Evolutionary conservation across 768 basidiomycete species (phyloP), one percentile per base, ranked within the genome.

Genomic region (Mycena vulgaris): DNA sequence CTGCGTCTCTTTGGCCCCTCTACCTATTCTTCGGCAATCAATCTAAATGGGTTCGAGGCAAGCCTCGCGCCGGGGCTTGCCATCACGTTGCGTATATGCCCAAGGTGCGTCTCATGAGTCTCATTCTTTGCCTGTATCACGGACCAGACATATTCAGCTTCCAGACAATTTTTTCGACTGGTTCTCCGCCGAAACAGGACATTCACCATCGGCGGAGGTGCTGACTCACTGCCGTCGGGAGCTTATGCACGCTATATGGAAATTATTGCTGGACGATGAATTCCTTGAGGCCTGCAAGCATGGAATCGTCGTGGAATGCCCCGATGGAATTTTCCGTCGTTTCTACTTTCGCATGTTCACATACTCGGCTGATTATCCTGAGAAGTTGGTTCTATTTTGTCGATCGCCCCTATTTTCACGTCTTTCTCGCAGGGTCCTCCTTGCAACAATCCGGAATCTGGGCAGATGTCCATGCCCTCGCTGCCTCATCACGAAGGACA

Each of bases 31-130:
- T 86, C 55, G 82, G 82, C 0, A 82, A 82, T 63, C 75, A 78
- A 16, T 86, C 86, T 0, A 87, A 88, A 63, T 87, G 83, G 56
- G 45, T 75, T 0, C 75, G 80, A 0, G 71, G 68, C 0, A 77
- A 78, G 9, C 85, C 83, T 0, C 67, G 56, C 10, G 47, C 74
- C 19, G 35, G 73, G 39, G 57, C 77, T 63, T 59, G 77, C 48
- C 71, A 83, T 47, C 84, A 84, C 59, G 11, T 85, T 10, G 83
- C 81, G 0, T 85, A 85, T 72, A 78, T 87, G 63, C 82, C 83
- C 1, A 78, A 77, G 31, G 82, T 84, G 69, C 63, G 75, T 61
- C 25, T 27, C 64, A n/a, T 31, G 19, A 40, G 17, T 21, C 39
- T 31, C n/a, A 37, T 6, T 63, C 23, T 40, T 55, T 16, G 25